Evolutionary conservation across 2,329 filamentous ascomycete species (phyloP), one percentile per base, ranked within the genome.

Genomic region (Aureobasidium sp.): DNA sequence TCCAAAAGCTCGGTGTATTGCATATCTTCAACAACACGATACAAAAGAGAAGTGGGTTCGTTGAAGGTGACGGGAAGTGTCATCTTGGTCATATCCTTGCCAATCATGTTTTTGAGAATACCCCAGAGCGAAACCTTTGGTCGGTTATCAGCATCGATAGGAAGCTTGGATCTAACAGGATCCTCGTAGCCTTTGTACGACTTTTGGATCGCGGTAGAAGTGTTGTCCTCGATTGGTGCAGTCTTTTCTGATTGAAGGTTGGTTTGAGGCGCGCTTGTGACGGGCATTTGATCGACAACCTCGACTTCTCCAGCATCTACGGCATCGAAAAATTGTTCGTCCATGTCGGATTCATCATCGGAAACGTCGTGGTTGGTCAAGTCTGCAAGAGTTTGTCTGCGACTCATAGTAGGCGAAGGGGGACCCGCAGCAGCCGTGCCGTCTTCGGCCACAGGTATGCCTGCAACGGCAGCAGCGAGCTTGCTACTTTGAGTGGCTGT

Each of bases 1-100:
- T 99, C 92, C 36, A 99, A 82, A 7, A 99, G 84, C 69, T 97
- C 91, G 0, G 90, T 89, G 71, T 99, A 99, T 75, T 99, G 94
- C 90, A 99, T 93, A 71, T 99, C 94, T 77, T 99, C 94, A 5
- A 90, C 91, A 47, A 95, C 93, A 72, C 94, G 90, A 75, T 97
- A 94, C 9, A 99, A 82, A 13, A 99, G 80, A 6, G 94, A 97
- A 0, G 94, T 99, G 0, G 94, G 94, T 75, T 99, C 94, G 76
- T 99, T 99, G 80, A 99, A 97, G 0, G 94, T 96, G 2, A 99
- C 94, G 0, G 94, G 94, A 24, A 99, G 79, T 0, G 94, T 97
- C 93, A 99, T 99, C 79, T 95, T 97, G 41, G 94, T 97, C 94
- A 99, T 97, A 72, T 99, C 94, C 74, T 99, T 97, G 66, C 94